Base-by-base conservation (phyloP, 108 stramenopile genomes). In the Craspedostauros australis region DNA sequence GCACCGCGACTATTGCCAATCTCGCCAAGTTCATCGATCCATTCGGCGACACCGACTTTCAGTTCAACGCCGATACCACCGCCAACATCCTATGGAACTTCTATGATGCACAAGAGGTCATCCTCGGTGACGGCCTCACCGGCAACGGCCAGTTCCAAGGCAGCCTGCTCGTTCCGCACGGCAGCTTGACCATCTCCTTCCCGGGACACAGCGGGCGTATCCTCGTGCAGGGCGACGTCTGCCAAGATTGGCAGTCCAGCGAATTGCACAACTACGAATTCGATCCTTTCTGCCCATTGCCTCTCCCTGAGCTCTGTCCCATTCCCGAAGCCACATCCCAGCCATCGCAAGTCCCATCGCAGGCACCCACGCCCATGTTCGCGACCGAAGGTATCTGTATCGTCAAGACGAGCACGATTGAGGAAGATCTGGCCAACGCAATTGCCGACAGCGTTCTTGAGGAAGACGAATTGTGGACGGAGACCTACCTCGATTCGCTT, bases 21-120 rank as follows among this genome's bases (percentile, higher is more conserved):
- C n/a, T n/a, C n/a, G n/a, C n/a, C n/a, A n/a, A n/a, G n/a, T n/a
- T n/a, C n/a, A n/a, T n/a, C n/a, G n/a, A n/a, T n/a, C n/a, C n/a
- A n/a, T n/a, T n/a, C n/a, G n/a, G n/a, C n/a, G n/a, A n/a, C n/a
- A n/a, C n/a, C n/a, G n/a, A n/a, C n/a, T n/a, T 26, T 16, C 34
- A 33, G 7, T 64, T 64, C 46, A 22, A 39, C 0, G 19, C 64
- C 3, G 21, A 19, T 16, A 33, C 56, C 33, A 64, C 36, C 21
- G 3, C 22, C 8, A 23, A n/a, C 37, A 41, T 64, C 12, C 15
- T 64, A 28, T 64, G 64, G 64, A 64, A 64, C 39, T 64, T 64
- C 36, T 37, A 52, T 18, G 33, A 39, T 19, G 64, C 64, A 15
- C 12, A 37, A 5, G n/a, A 29, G 1, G 64, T 64, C 8, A 41